These are phyloP conservation scores for Leishmania martiniquensis DNA, from an alignment of 208 protist genomes.

Conservation along the genomic window DNA sequence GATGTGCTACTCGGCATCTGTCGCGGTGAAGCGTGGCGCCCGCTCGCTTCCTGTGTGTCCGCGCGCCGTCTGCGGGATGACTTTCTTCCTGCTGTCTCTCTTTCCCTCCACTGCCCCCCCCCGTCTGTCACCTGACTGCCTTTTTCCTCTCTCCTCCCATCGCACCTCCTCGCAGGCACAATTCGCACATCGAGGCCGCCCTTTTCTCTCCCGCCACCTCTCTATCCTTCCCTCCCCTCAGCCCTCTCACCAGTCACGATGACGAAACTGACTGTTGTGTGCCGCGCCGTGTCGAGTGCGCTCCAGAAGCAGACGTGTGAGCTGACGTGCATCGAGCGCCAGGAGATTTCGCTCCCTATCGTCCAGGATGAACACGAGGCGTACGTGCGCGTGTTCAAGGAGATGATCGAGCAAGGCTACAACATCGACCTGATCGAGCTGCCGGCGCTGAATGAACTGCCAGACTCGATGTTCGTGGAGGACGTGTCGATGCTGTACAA, in stretches of 20 bases:
- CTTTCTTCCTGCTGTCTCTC: not conserved
- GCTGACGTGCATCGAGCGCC: conserved; percentile 56
- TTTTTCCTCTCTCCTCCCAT: not conserved
- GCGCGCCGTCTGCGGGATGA: not conserved
- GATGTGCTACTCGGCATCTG: not conserved
- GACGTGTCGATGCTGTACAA: conserved; percentile 58
- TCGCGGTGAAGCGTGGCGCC: not conserved
- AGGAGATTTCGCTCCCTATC: conserved; percentile 35
- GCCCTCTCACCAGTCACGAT: conserved; percentile 13
- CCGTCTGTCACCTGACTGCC: not conserved
- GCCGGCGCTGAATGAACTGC: conserved; percentile 40
- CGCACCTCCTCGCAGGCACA: not conserved
- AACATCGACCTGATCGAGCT: conserved; percentile 51
- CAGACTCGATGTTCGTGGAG: conserved; percentile 64
- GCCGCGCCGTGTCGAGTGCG: conserved; percentile 37
- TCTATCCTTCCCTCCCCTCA: not conserved
- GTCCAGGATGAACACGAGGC: conserved; percentile 45
- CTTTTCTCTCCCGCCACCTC: not conserved
- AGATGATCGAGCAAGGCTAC: conserved; percentile 47
- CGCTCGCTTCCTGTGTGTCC: not conserved
- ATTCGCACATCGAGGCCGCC: not conserved
- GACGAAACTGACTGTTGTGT: conserved; percentile 50
- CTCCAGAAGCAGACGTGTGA: conserved; percentile 47
- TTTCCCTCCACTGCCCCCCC: not conserved
- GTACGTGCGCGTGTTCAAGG: conserved; percentile 47